Evolutionary conservation across 768 basidiomycete genomes (phyloP).

Genomic region (Rhodotorula diobovata): DNA sequence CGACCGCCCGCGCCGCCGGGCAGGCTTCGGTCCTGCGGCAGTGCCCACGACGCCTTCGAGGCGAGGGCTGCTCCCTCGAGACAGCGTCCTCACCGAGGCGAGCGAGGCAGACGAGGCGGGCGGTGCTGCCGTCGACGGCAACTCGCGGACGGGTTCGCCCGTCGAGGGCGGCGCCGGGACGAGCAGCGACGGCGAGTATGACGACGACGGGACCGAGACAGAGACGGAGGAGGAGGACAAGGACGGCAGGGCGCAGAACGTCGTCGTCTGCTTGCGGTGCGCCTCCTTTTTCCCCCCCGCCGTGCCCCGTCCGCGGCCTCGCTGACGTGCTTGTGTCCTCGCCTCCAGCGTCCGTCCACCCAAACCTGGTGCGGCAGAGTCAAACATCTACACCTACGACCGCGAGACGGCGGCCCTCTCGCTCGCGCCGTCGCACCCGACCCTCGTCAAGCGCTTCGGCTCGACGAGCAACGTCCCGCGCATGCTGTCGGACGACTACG

Average conservation of each 20-base stretch:
- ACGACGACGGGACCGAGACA: background rate
- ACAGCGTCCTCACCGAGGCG: background rate
- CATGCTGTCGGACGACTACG: slow-evolving; percentile 24
- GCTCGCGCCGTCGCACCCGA: slow-evolving; percentile 25
- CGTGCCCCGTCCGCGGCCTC: too few relatives aligned
- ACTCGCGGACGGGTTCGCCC: background rate
- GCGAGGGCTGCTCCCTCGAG: too few relatives aligned
- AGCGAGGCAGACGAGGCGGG: background rate
- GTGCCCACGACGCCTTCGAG: background rate
- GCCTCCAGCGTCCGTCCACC: slow-evolving; percentile 33
- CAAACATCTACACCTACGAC: slow-evolving; percentile 11
- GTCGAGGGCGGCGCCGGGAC: background rate
- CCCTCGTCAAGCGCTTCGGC: slow-evolving; percentile 30
- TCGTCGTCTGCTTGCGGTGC: slow-evolving; percentile 38
- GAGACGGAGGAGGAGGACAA: slow-evolving; percentile 22
- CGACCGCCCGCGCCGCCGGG: background rate
- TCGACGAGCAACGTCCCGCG: background rate
- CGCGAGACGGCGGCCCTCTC: background rate
- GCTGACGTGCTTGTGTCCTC: too few relatives aligned
- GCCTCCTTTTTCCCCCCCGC: too few relatives aligned
- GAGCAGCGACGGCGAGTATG: background rate
- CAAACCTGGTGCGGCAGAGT: background rate
- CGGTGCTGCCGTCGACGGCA: too few relatives aligned
- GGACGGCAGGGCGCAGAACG: slow-evolving; percentile 33
- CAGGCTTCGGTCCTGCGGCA: slow-evolving; percentile 10